Evolutionary conservation across 2,329 filamentous ascomycete species (phyloP).

Genomic region (Geoglossum cookeanum): DNA sequence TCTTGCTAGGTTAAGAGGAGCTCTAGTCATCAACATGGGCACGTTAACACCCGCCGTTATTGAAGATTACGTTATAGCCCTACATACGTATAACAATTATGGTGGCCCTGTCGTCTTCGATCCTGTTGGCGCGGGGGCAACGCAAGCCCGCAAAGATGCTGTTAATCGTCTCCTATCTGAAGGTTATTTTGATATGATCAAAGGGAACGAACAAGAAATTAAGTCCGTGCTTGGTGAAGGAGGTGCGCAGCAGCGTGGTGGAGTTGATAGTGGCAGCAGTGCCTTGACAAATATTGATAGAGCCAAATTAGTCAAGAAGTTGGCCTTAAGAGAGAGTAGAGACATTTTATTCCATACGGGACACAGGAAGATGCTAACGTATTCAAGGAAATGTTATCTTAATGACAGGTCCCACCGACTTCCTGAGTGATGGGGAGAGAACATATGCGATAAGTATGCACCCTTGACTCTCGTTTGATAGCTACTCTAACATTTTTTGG

Average conservation of each 20-base stretch:
- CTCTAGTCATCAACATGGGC: slow-evolving; percentile 87
- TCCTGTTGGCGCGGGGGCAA: slow-evolving; percentile 80
- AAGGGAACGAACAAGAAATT: slow-evolving; percentile 87
- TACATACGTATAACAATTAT: slow-evolving; percentile 62
- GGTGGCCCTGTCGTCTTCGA: slow-evolving; percentile 67
- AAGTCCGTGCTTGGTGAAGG: slow-evolving; percentile 44
- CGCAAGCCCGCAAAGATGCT: slow-evolving; percentile 48
- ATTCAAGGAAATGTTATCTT: slow-evolving; percentile 43
- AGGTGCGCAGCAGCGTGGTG: slow-evolving; percentile 43
- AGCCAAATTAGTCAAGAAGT: slow-evolving; percentile 39
- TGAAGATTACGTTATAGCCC: slow-evolving; percentile 50
- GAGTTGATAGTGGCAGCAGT: slow-evolving; percentile 59
- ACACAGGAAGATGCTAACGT: neutral
- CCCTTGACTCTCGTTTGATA: neutral
- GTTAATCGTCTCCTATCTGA: slow-evolving; percentile 49
- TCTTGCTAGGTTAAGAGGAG: slow-evolving; percentile 55
- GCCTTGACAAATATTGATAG: slow-evolving; percentile 34
- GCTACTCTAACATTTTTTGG: neutral
- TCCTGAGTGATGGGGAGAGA: slow-evolving; percentile 52
- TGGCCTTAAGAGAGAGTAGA: slow-evolving; percentile 45
- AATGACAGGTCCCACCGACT: slow-evolving; percentile 64
- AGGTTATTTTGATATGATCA: slow-evolving; percentile 74
- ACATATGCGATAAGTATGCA: slow-evolving; percentile 37
- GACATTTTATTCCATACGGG: neutral
- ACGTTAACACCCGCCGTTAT: slow-evolving; percentile 63